Evolutionary conservation across 83 land plant genomes (phyloP), one percentile per base, ranked within the genome.

Genomic region (Diphasiastrum complanatum): DNA sequence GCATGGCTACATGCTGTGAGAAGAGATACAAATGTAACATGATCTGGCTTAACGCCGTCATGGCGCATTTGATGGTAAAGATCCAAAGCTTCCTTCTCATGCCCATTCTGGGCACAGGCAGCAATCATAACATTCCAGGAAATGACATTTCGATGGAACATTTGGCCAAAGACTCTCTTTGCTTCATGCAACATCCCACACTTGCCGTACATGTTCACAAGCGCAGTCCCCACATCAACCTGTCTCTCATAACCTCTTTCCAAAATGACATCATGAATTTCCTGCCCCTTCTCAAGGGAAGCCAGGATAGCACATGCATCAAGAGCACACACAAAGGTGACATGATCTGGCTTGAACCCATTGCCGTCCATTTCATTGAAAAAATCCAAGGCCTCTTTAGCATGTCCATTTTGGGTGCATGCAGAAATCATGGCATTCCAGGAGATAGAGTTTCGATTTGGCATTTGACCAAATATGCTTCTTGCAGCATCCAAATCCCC

Each of bases 1-100:
- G 72, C 45, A 67, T 79, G 82, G 49, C 63, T 55, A 51, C 82
- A 79, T n/a, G 79, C 79, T 67, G 47, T 56, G 18, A 79, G 31
- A 28, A 79, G 8, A 37, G 79, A 78, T 18, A 67, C 37, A 50
- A 71, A 79, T 4, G 82, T 75, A 47, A 64, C 67, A 12, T 35
- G 51, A 54, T 79, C 78, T n/a, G 82, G 82, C 28, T 59, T 63
- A 8, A 63, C 2, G 19, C 72, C 76, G 8, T 30, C 46, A 34
- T 36, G 14, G 22, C 41, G 52, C 81, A 78, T 78, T 38, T 65
- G 32, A 48, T 71, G 58, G 51, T 60, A 67, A 12, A 75, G 72
- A 45, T 64, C 40, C 1, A 71, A 4, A 38, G 76, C 79, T 35
- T 66, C 55, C 3, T 24, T 27, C 23, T 69, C 79, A 33, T 33